Base-by-base conservation (phyloP, 257 asterid genomes). In the Salvia miltiorrhiza region DNA sequence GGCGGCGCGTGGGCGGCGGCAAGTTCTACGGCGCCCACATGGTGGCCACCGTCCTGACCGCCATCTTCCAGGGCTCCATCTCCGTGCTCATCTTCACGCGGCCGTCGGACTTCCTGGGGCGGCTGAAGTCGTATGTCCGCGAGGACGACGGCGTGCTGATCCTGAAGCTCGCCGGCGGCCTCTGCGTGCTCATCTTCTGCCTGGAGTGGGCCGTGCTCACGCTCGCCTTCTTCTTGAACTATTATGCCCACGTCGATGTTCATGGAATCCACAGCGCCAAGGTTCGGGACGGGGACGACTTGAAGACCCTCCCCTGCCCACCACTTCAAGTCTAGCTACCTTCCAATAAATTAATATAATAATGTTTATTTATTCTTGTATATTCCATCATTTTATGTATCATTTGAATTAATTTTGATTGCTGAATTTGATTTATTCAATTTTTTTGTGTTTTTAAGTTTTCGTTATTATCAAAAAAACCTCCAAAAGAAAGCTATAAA, bases 21-120 rank as follows among this genome's bases (percentile, higher is more conserved):
- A 86, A 79, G 52, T 73, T 86, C 84, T 92, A 92, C 71, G 96
- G 93, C 14, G 88, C 93, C 2, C 98, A 90, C 85, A 92, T 88
- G 96, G 87, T 85, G 32, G 87, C 93, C 20, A 88, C 97, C 0
- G 97, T 90, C 9, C 83, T 90, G 11, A 90, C 97, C 0, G 97
- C 98, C 47, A 88, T 92, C 53, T 90, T 92, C 60, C 98, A 92
- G 71, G 98, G 98, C 14, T 86, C 97, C 12, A 87, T 90, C 11
- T 86, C 96, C 0, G 87, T 90, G 32, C 90, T 92, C 35, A 90
- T 92, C 16, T 92, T 86, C 79, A 87, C 96, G 1, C 76, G 88
- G 1, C 89, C 96, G 0, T 52, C 79, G 0, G 97, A 92, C 32
- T 92, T 92, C 75, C 85, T 92, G 0, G 79, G 82, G 53, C 80